These are phyloP conservation scores for Claviceps pazoutovae DNA, from an alignment of 2,329 filamentous ascomycete species.

Conservation along the genomic window DNA sequence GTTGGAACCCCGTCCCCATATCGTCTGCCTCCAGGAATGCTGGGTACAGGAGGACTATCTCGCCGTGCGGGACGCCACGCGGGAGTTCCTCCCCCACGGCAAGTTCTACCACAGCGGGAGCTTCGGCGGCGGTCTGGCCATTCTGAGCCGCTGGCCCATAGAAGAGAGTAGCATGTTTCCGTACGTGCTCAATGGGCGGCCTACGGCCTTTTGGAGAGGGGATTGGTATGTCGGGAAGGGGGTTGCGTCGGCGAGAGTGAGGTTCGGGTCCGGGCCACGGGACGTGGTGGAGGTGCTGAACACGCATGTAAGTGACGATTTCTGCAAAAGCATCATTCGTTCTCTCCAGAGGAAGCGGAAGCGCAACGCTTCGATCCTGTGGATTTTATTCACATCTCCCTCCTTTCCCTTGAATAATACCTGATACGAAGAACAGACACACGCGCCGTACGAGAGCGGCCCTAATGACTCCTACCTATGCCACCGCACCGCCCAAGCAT, in stretches of 20 bases:
- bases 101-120: constrained; percentile 89
- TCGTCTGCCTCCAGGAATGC: constrained; percentile 90
- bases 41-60: constrained; percentile 80
- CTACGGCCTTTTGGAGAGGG: constrained; percentile 84
- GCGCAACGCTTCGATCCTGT: too few species aligned
- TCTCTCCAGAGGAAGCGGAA: too few species aligned
- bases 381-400: too few species aligned
- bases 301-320: constrained; percentile 51
- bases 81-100: constrained; percentile 65
- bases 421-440: constrained; percentile 29
- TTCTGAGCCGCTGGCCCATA: constrained; percentile 85
- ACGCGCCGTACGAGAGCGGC: constrained; percentile 74
- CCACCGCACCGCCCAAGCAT: constrained; percentile 83
- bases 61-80: constrained; percentile 59
- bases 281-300: constrained; percentile 82
- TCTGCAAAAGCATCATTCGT: too few species aligned
- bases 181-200: constrained; percentile 86
- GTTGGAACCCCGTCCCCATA: constrained; percentile 55
- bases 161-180: constrained; percentile 73
- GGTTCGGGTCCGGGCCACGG: constrained; percentile 47
- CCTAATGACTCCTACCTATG: constrained; percentile 75
- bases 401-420: background rate
- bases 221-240: constrained; percentile 97
- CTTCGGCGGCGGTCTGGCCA: constrained; percentile 79
- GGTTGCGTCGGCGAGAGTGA: constrained; percentile 68